Evolutionary conservation across 768 basidiomycete species (phyloP), one percentile per base, ranked within the genome.

Genomic region (Suillus ampliporus): DNA sequence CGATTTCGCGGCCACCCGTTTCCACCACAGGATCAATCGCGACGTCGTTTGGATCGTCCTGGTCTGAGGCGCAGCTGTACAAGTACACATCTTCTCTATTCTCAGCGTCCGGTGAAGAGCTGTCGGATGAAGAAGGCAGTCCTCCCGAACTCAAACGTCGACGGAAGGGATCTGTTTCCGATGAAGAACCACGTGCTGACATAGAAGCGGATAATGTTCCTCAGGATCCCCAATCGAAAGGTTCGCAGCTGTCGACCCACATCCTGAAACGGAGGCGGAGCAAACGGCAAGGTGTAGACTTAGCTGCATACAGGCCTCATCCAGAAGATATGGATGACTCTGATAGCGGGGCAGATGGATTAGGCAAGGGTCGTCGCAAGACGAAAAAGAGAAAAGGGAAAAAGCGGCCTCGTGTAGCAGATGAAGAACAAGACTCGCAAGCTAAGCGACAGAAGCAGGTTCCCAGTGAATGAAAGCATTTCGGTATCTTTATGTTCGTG

Each of bases 231-330:
- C 14, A 38, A 57, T 38, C 35, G 38, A 44, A 28, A 40, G 35
- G 40, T 56, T 34, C 31, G 40, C 48, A 17, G 46, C 34, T 13
- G 37, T 54, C 14, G 68, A 35, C 40, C 59, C 35, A 21, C 21
- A 48, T 35, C 40, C 35, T 57, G 14, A 58, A 46, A 19, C 23
- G 65, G 53, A 66, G 71, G 26, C 64, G 69, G 11, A 66, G 70
- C 61, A 76, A 68, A 64, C 71, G 76, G 35, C 72, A 80, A n/a
- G 67, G 69, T 41, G 61, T 50, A 28, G 80, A 82, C 62, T 72
- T 69, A 9, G 64, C 72, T 19, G 76, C 77, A 17, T 82, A 80
- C 67, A 74, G 79, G 52, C 82, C 80, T 4, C 70, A 67, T 4
- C 70, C 71, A 2, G 76, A 69, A 21, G 68, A 57, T 13, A 35